Evolutionary conservation across 108 stramenopile genomes (phyloP).

Genomic region (Bacterosira constricta): DNA sequence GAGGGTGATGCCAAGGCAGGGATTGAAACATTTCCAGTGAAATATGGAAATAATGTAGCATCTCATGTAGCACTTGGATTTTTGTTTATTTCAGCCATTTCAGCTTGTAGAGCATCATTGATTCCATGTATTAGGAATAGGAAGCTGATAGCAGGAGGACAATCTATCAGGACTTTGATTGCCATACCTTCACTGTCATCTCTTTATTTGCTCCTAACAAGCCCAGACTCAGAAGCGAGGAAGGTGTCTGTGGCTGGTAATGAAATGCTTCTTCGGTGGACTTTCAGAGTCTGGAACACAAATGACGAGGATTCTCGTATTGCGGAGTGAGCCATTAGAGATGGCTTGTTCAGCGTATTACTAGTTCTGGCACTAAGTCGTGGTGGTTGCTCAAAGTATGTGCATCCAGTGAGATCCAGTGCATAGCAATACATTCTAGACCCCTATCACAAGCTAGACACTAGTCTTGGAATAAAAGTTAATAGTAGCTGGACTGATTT

Average conservation of each 20-base stretch:
- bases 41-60: slow-evolving; percentile 57
- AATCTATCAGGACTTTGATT: neutral
- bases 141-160: neutral
- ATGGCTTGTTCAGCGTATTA: slow-evolving; percentile 34
- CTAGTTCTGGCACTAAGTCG: slow-evolving; percentile 31
- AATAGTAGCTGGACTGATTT: too few species aligned
- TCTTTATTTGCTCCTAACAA: neutral
- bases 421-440: too few species aligned
- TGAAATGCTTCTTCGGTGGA: slow-evolving; percentile 19
- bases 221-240: neutral
- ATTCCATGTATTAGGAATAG: neutral
- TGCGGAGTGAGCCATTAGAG: slow-evolving; percentile 28
- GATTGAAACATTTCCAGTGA: slow-evolving; percentile 66
- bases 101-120: slow-evolving; percentile 14
- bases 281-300: slow-evolving; percentile 16
- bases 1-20: slow-evolving; percentile 49
- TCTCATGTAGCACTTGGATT: slow-evolving; percentile 34
- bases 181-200: neutral
- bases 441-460: too few species aligned
- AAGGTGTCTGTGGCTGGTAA: slow-evolving; percentile 25
- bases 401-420: too few species aligned
- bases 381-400: too few species aligned
- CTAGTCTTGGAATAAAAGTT: too few species aligned
- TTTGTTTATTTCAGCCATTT: neutral
- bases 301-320: slow-evolving; percentile 23